Conservation (phyloP, 305 asterid species). For the Fraxinus dipetala region DNA sequence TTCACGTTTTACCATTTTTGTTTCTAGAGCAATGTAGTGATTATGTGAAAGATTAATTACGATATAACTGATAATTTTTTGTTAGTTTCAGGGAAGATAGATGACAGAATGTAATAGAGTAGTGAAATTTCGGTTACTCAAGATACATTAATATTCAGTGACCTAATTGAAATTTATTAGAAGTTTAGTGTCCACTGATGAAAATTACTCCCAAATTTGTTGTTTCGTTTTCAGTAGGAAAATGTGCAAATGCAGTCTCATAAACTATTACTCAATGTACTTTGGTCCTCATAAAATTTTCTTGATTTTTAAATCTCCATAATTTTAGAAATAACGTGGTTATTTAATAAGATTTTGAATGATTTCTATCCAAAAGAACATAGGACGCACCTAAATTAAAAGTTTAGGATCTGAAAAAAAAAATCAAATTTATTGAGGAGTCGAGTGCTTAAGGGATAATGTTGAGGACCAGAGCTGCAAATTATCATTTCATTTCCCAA, state of each 20-base stretch:
- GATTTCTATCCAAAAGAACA: neutral
- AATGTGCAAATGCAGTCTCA: neutral
- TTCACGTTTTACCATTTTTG: neutral
- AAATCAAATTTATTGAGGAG: neutral
- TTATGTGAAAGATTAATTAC: neutral
- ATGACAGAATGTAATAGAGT: neutral
- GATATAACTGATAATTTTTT: neutral
- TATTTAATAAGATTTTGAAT: no score
- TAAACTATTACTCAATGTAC: neutral
- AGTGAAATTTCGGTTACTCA: neutral
- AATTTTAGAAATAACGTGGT: no score
- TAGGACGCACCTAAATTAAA: neutral
- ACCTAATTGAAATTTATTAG: neutral
- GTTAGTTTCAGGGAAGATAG: neutral
- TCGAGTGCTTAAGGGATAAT: neutral
- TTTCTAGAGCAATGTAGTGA: neutral
- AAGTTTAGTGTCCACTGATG: neutral
- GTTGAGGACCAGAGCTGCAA: neutral
- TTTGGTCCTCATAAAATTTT: neutral
- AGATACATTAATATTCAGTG: neutral
- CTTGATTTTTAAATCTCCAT: neutral
- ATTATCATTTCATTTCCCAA: neutral
- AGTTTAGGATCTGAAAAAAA: neutral
- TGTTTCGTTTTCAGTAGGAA: neutral
- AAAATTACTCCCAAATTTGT: neutral